phyloP scores from a whole-genome alignment of 192 early-diverging fungal species.

The Entomortierella lignicola region DNA sequence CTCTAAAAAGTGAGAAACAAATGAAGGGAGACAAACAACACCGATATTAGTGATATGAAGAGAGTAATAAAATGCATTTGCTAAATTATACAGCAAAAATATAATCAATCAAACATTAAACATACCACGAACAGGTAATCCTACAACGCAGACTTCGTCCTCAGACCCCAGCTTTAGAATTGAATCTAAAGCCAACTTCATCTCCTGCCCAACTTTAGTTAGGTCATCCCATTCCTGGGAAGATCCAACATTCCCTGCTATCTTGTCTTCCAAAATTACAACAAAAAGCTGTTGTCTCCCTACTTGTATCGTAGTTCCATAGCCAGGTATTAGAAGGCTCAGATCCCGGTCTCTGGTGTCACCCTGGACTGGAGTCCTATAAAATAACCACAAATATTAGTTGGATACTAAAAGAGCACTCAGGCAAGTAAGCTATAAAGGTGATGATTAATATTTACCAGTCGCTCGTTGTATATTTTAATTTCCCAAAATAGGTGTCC shows the following conservation, averaged over 20 bases:
- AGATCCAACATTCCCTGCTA: neutral
- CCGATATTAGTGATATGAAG: neutral
- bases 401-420: too few species aligned
- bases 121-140: conserved; percentile 22
- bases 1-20: conserved; percentile 8
- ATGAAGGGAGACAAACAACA: conserved; percentile 5
- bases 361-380: conserved; percentile 6
- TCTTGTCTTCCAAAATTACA: conserved; percentile 23
- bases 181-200: conserved; percentile 24
- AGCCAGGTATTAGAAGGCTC: conserved; percentile 8
- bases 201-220: conserved; percentile 22
- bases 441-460: conserved; percentile 13
- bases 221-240: conserved; percentile 18
- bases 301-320: conserved; percentile 2
- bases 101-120: neutral
- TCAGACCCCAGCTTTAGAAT: conserved; percentile 29
- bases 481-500: conserved; percentile 26
- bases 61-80: too few species aligned
- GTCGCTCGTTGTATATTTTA: conserved; percentile 29
- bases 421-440: neutral
- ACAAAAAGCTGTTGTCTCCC: conserved; percentile 7
- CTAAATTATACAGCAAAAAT: too few species aligned
- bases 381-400: neutral
- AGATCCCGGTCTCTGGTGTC: neutral
- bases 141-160: conserved; percentile 27